Conservation (phyloP, 441 rosid genomes). For the Gossypium schwendimanii region DNA sequence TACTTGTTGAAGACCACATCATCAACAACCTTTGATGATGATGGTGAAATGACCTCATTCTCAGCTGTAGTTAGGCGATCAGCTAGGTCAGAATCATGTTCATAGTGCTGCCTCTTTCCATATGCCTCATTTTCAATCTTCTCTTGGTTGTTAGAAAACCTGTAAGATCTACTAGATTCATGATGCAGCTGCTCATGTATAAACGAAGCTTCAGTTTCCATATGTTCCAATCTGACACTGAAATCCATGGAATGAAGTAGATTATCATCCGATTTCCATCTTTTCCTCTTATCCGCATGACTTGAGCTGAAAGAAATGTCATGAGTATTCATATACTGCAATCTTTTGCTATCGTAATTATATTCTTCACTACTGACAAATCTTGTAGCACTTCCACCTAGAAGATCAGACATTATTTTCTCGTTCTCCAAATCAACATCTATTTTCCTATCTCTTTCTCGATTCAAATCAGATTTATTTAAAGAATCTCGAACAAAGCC, state of each 20-base stretch:
- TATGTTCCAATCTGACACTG: constrained; percentile 26
- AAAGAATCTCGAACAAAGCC: constrained; percentile 19
- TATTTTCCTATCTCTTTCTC: constrained; percentile 24
- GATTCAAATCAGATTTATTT: constrained; percentile 19
- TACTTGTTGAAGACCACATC: constrained; percentile 45
- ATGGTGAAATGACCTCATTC: constrained; percentile 21
- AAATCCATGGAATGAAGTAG: constrained; percentile 31
- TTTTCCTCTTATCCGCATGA: constrained; percentile 19
- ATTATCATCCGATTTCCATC: constrained; percentile 29
- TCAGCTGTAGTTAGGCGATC: constrained; percentile 16
- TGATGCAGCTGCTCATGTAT: constrained; percentile 25
- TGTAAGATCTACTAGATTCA: constrained; percentile 28
- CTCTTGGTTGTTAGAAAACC: constrained; percentile 25
- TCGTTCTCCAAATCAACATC: constrained; percentile 20
- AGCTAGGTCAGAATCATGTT: constrained; percentile 18
- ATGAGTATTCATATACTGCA: constrained; percentile 24
- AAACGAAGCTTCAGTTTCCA: constrained; percentile 38
- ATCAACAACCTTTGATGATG: constrained; percentile 35
- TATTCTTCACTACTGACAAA: constrained; percentile 23
- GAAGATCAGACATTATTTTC: constrained; percentile 13
- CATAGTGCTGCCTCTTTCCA: constrained; percentile 14
- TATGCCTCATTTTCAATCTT: constrained; percentile 26
- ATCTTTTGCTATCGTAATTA: constrained; percentile 25
- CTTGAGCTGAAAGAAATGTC: constrained; percentile 20
- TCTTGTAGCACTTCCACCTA: constrained; percentile 19